phyloP scores from a whole-genome alignment of 2,329 filamentous ascomycete species.

The Arthrobotrys sinensis region DNA sequence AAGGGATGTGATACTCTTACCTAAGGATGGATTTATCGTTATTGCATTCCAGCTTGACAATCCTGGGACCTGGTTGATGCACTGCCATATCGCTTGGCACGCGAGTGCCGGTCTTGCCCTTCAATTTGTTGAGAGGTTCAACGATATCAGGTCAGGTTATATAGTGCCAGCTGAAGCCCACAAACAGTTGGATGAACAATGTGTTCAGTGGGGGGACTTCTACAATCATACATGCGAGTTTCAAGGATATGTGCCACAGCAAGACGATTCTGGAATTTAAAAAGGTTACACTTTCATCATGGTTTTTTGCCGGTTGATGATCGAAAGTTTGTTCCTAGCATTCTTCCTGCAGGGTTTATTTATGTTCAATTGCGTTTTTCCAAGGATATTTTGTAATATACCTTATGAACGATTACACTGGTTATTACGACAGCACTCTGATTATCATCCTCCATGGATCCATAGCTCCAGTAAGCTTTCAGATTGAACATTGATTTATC shows the following conservation, averaged over 20 bases:
- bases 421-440: too few relatives aligned
- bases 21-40: slow-evolving; percentile 69
- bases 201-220: background rate
- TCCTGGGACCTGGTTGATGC: slow-evolving; percentile 73
- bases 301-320: too few relatives aligned
- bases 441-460: too few relatives aligned
- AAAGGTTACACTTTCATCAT: too few relatives aligned
- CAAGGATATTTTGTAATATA: too few relatives aligned
- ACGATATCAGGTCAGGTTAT: background rate
- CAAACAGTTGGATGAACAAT: background rate
- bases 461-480: too few relatives aligned
- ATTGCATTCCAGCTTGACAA: slow-evolving; percentile 72
- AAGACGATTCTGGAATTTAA: background rate
- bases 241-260: background rate
- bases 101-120: slow-evolving; percentile 74
- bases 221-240: background rate
- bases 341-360: too few relatives aligned
- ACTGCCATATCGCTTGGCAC: slow-evolving; percentile 77
- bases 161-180: background rate
- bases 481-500: too few relatives aligned
- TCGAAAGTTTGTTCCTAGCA: too few relatives aligned
- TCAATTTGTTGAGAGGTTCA: slow-evolving; percentile 70
- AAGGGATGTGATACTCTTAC: slow-evolving; percentile 67
- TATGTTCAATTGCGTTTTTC: too few relatives aligned
- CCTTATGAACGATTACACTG: too few relatives aligned